Percentiles rank a stretch among this genome's conserved stretches.
Evolutionary conservation across 2,329 filamentous ascomycete genomes (phyloP).

Genomic region (Zasmidium angulare): DNA sequence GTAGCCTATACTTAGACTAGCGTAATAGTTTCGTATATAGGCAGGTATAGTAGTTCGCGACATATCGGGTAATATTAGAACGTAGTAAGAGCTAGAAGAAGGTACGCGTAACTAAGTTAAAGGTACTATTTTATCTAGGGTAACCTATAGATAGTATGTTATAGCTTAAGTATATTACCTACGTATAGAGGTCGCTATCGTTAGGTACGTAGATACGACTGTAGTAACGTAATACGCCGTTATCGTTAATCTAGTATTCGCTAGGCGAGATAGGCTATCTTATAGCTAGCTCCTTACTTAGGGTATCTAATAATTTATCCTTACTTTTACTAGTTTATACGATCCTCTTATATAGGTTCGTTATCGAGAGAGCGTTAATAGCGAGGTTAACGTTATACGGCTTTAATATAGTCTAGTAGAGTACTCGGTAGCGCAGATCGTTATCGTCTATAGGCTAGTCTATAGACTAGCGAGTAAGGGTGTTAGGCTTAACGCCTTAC

Average conservation of each 20-base stretch:
- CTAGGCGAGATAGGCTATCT: not conserved
- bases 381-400: not conserved
- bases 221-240: not conserved
- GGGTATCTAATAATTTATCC: not conserved
- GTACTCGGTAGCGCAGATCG: not conserved
- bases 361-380: no score
- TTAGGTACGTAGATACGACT: no score
- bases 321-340: no score
- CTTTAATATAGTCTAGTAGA: not conserved
- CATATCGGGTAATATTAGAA: not conserved
- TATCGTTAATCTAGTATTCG: not conserved
- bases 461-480: not conserved
- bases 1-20: not conserved
- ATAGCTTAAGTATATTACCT: not conserved
- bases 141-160: not conserved
- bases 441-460: not conserved
- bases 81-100: not conserved
- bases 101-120: not conserved
- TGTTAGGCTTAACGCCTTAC: conserved; percentile 13
- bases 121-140: not conserved
- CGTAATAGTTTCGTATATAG: not conserved
- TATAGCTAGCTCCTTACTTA: not conserved
- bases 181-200: not conserved
- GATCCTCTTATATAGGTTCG: no score
- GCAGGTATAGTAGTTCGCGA: not conserved